Base-by-base conservation (phyloP, 2,329 filamentous ascomycete species). In the Chaetomiaceae sp. region DNA sequence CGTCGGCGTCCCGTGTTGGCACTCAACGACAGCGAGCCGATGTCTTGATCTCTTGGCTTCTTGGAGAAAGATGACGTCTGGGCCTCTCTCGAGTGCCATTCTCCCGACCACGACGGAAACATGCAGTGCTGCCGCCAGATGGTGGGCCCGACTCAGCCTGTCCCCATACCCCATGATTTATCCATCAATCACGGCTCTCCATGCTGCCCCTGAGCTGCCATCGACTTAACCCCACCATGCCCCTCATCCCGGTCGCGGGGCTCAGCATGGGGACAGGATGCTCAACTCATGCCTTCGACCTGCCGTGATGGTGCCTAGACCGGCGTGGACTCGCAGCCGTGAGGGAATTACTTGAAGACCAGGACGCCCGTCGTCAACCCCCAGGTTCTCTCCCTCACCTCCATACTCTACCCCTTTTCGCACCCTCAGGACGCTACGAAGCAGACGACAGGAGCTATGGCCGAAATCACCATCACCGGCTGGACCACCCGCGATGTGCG, bases 401-500 rank as follows among this genome's bases (percentile, higher is more conserved):
- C 23, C n/a, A 12, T 7, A 27, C 29, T 29, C 29, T 29, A 33
- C 36, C 17, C 11, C n/a, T 20, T 12, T 8, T 34, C 20, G 19
- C 27, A 31, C 14, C 27, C 27, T n/a, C 27, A 31, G 14, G 27
- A 31, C 27, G 27, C 8, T 9, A 29, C 12, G n/a, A 1, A 19
- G 19, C 6, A 46, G 7, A 40, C 9, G 4, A 34, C 42, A 39
- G 38, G 34, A 39, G 4, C 36, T 23, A 79, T 79, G 75, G 62
- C 72, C 46, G 49, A 85, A 63, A 77, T 89, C 64, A 88, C 82
- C 54, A 88, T 90, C 67, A 89, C 84, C 51, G 81, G 84, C 59
- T 89, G 83, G 76, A 75, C 74, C 61, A 87, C 85, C 55, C 79
- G 84, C 66, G 87, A 90, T 74, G 85, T 90, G 68, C 83, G 87